These are phyloP conservation scores for Halophytophthora batemanensis DNA, from an alignment of 352 stramenopile species.

Conservation along the genomic window DNA sequence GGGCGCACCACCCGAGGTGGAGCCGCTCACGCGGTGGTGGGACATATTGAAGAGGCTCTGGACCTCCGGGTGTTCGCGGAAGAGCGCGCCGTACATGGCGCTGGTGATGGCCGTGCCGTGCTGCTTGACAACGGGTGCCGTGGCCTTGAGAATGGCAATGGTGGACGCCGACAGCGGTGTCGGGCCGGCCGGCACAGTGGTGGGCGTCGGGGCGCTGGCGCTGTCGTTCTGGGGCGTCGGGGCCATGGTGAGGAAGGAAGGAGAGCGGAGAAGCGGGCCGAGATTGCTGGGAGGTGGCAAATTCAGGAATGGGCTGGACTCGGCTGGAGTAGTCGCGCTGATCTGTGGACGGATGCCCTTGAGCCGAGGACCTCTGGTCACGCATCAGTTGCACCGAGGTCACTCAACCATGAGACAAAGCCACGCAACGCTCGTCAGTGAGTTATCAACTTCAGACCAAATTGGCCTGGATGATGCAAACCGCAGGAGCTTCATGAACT, in stretches of 20 bases:
- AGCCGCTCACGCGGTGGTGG: conserved; percentile 48
- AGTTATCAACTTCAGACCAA: no score
- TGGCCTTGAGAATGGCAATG: conserved; percentile 62
- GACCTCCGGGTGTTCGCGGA: conserved; percentile 58
- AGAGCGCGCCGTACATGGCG: conserved; percentile 71
- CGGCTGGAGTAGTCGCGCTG: no score
- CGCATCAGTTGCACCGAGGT: no score
- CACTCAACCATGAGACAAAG: no score
- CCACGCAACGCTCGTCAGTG: no score
- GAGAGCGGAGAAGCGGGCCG: background rate
- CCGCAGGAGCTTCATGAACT: no score
- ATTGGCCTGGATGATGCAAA: no score
- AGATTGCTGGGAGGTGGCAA: conserved; percentile 4
- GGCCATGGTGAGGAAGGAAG: conserved; percentile 10
- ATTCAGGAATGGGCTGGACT: conserved; percentile 13
- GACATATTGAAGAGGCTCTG: conserved; percentile 72
- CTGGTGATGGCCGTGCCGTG: conserved; percentile 62
- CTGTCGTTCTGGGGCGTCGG: conserved; percentile 11
- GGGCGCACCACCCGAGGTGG: conserved; percentile 22
- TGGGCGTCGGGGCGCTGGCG: background rate
- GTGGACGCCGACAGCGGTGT: conserved; percentile 33
- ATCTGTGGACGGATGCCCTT: no score
- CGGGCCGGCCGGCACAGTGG: conserved; percentile 11
- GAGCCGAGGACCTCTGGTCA: no score
- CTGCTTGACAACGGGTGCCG: conserved; percentile 54